Conservation (phyloP, 345 rosid species). For the Linum trigynum region DNA sequence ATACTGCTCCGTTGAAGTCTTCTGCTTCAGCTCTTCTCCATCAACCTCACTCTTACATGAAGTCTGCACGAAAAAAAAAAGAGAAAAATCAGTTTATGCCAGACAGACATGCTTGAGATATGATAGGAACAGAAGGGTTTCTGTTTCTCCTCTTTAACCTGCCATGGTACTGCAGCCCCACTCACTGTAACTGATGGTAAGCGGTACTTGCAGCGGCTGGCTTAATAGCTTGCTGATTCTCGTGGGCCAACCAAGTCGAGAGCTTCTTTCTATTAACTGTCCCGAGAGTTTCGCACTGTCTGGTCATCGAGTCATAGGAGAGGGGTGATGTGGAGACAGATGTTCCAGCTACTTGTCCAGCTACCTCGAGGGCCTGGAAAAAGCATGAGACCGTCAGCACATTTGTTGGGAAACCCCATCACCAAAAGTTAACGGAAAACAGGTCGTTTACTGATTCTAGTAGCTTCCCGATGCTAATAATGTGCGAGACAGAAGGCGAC, state of each 20-base stretch:
- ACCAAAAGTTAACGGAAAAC: constrained; percentile 3
- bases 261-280: constrained; percentile 72
- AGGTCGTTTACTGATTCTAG: constrained; percentile 60
- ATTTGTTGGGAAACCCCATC: neutral
- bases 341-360: constrained; percentile 86
- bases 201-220: constrained; percentile 11
- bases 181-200: constrained; percentile 20
- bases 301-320: constrained; percentile 70
- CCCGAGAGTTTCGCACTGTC: constrained; percentile 82
- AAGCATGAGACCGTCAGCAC: neutral
- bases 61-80: constrained; percentile 17
- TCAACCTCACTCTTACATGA: neutral
- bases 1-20: constrained; percentile 29
- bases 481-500: constrained; percentile 55
- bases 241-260: constrained; percentile 75
- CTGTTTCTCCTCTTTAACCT: constrained; percentile 27
- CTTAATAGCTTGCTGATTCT: constrained; percentile 29
- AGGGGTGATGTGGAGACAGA: constrained; percentile 79
- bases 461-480: constrained; percentile 83
- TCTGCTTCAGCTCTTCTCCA: constrained; percentile 16
- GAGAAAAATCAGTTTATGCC: neutral
- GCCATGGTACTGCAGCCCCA: constrained; percentile 27
- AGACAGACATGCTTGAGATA: neutral
- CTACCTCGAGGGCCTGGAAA: constrained; percentile 81
- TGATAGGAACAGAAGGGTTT: neutral